These are phyloP conservation scores for Theobroma grandiflorum DNA, from an alignment of 441 rosid species.

Conservation along the genomic window DNA sequence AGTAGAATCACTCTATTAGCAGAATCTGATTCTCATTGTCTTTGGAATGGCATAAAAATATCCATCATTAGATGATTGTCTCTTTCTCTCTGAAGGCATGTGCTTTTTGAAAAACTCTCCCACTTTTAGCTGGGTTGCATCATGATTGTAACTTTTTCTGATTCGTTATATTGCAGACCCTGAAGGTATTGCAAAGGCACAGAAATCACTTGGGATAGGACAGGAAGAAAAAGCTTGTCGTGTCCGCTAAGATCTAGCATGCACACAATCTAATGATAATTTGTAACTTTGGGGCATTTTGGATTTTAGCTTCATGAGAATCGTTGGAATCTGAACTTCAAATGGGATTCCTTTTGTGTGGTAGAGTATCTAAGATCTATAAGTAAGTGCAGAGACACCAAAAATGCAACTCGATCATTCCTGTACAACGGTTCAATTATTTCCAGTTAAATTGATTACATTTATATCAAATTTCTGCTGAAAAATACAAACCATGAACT, in stretches of 20 bases:
- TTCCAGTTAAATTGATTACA: neutral
- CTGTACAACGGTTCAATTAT: neutral
- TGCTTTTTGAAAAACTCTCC: neutral
- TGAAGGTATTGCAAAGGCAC: slow-evolving; percentile 94
- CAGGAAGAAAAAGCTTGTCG: slow-evolving; percentile 92
- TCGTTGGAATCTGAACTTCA: neutral
- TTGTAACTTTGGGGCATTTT: neutral
- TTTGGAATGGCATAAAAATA: neutral
- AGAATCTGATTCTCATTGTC: neutral
- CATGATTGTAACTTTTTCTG: slow-evolving; percentile 13
- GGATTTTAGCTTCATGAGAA: neutral
- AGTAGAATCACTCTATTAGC: neutral
- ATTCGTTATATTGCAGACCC: slow-evolving; percentile 68
- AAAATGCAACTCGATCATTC: neutral
- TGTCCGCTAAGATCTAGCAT: slow-evolving; percentile 54
- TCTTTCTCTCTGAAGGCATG: neutral
- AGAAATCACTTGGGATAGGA: slow-evolving; percentile 91
- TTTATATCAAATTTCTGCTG: neutral
- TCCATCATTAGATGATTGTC: neutral
- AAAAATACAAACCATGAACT: neutral
- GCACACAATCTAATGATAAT: neutral
- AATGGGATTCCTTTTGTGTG: slow-evolving; percentile 7
- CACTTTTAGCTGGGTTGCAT: neutral
- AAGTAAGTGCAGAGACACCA: neutral
- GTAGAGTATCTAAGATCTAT: slow-evolving; percentile 10